phyloP scores from a whole-genome alignment of 768 basidiomycete species.

The Pleurotus platypus region DNA sequence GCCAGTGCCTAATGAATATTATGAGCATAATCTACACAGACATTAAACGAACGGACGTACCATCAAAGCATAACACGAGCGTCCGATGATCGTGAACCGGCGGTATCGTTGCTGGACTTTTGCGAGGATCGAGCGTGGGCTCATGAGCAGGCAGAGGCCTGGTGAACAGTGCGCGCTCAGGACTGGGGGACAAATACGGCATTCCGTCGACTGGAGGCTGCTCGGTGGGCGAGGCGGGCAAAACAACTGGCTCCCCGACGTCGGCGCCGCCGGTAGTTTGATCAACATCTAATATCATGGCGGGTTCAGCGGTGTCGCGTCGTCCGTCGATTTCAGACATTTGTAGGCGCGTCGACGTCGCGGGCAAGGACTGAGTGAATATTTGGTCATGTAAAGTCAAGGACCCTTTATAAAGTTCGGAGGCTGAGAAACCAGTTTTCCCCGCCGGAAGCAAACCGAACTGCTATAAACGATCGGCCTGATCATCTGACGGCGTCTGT shows the following conservation, averaged over 20 bases:
- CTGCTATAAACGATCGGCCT: neutral
- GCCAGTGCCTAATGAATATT: conserved; percentile 27
- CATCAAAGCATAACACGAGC: conserved; percentile 54
- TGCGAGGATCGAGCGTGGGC: conserved; percentile 17
- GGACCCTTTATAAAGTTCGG: neutral
- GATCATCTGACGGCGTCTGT: neutral
- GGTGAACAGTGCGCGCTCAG: neutral
- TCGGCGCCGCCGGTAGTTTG: too few species aligned
- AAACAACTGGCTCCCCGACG: too few species aligned
- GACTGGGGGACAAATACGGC: neutral
- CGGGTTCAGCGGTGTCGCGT: neutral
- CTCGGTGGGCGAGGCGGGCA: too few species aligned
- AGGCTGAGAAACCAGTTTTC: neutral
- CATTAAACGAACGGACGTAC: conserved; percentile 12
- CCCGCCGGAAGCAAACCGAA: neutral
- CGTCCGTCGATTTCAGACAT: neutral
- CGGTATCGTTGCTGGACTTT: conserved; percentile 33
- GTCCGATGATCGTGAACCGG: conserved; percentile 35
- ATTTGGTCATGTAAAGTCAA: neutral
- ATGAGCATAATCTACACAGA: neutral
- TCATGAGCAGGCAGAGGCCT: conserved; percentile 9
- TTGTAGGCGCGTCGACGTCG: neutral
- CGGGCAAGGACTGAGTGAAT: neutral
- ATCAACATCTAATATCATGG: neutral
- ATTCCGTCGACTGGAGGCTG: neutral